These are phyloP conservation scores for Scolecobasidium constrictum DNA, from an alignment of 2,329 filamentous ascomycete genomes.

Conservation along the genomic window DNA sequence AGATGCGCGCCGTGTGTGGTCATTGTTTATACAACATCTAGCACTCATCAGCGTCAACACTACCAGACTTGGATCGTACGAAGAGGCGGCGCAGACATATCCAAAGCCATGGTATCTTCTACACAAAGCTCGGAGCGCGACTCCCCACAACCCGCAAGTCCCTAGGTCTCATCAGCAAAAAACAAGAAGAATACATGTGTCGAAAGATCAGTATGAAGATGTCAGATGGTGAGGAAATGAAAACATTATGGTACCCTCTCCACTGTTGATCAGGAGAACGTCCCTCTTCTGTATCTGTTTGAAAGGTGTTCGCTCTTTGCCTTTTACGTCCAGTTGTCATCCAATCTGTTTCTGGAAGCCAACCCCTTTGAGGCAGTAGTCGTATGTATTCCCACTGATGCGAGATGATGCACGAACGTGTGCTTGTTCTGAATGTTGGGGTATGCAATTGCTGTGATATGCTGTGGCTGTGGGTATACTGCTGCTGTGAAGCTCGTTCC, in stretches of 20 bases:
- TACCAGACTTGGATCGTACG: too few species aligned
- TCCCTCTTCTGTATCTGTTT: background rate
- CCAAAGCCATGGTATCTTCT: too few species aligned
- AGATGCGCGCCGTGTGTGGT: too few species aligned
- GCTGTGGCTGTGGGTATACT: constrained; percentile 3
- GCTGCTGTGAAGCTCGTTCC: constrained; percentile 1
- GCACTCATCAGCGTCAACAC: too few species aligned
- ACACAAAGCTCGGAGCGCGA: too few species aligned
- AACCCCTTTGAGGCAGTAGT: background rate
- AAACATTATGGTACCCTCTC: background rate
- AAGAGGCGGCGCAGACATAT: too few species aligned
- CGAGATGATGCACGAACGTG: background rate
- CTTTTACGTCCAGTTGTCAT: constrained; percentile 1
- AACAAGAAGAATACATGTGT: too few species aligned
- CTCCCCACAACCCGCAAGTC: background rate
- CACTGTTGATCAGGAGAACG: background rate
- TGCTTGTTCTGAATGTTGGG: background rate
- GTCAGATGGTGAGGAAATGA: background rate
- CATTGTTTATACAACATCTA: too few species aligned
- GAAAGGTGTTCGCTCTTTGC: background rate
- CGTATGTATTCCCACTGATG: background rate
- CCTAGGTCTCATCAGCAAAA: too few species aligned
- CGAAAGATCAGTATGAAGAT: too few species aligned
- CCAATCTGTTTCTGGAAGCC: background rate
- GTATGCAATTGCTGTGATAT: background rate